Percentiles rank a stretch among this genome's conserved stretches.
Conservation (phyloP, 306 rosid species). For the Purshia tridentata region DNA sequence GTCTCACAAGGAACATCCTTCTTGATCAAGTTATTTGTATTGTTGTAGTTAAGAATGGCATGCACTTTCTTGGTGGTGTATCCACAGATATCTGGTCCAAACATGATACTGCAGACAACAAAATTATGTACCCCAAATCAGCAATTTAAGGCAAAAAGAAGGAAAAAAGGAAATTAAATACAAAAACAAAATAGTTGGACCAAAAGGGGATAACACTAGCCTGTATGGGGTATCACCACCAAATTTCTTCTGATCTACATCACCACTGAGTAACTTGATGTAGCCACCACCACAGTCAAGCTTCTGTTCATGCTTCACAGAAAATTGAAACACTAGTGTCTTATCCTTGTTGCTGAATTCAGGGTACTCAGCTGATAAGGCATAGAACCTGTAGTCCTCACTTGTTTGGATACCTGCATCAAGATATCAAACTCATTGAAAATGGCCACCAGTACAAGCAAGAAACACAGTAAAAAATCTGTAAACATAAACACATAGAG, state of each 20-base stretch:
- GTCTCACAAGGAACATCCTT: slow-evolving; percentile 99
- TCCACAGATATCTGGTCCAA: slow-evolving; percentile 99
- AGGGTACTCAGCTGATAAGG: slow-evolving; percentile 95
- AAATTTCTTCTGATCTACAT: slow-evolving; percentile 91
- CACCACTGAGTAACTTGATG: slow-evolving; percentile 88
- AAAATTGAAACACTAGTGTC: slow-evolving; percentile 83
- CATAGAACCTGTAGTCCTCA: slow-evolving; percentile 91
- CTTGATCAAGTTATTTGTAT: slow-evolving; percentile 85
- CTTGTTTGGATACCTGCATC: slow-evolving; percentile 89
- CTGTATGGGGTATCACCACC: slow-evolving; percentile 99
- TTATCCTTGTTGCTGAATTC: slow-evolving; percentile 94
- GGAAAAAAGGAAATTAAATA: neutral
- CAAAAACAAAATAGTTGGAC: neutral
- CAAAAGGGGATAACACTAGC: slow-evolving; percentile 36
- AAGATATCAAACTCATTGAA: slow-evolving; percentile 18
- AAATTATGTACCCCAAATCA: slow-evolving; percentile 21
- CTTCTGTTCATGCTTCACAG: slow-evolving; percentile 97
- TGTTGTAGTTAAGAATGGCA: slow-evolving; percentile 79
- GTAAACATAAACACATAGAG: neutral
- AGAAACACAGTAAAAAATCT: neutral
- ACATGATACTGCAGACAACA: slow-evolving; percentile 76
- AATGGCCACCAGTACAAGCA: neutral
- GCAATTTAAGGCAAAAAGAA: neutral
- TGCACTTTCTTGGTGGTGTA: slow-evolving; percentile 99
- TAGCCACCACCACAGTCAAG: slow-evolving; percentile 99